Evolutionary conservation across 1,284 basidiomycete species (phyloP), one percentile per base, ranked within the genome.

Genomic region (Inonotus hispidus): DNA sequence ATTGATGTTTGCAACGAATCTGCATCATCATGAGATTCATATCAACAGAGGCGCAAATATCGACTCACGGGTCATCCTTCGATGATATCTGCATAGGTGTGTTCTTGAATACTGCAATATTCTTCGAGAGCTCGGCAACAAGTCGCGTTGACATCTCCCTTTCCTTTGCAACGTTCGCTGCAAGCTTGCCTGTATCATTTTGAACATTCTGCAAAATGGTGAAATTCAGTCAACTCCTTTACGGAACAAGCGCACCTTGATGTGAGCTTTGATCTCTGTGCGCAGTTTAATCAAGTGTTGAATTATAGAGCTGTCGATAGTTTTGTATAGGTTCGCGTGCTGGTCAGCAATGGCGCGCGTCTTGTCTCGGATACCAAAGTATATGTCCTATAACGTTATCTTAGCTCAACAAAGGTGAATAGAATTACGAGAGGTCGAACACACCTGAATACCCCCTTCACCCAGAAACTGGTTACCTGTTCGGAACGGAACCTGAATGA

Each of bases 401-500:
- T 21, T 0, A 47, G 47, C 3, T 14, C 50, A 14, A 21, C 16
- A 16, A 14, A 10, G 16, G 16, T 16, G 41, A 23, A 45, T 32
- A n/a, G 7, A 41, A 6, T n/a, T 7, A 13, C 32, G 54, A 0
- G 37, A 19, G 43, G 27, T 21, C 13, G 43, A 53, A 46, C 72
- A 35, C 66, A 82, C 84, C 80, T 91, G 89, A 56, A 97, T 77
- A 52, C 94, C 94, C 21, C 92, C 92, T 72, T 97, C 93, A 39
- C 95, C 95, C 11, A 97, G 79, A 72, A 97, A 97, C 77, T 97
- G 94, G 74, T 97, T 97, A 27, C 95, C 95, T 39, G 94, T 87
- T 56, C 90, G 81, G 80, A 98, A 98, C 1, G 97, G 97, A 1
- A 98, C 96, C 75, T 99, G 96, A 68, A 99, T 96, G 65, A 98